Base-by-base conservation (phyloP, 352 stramenopile species). In the Globisporangium irregulare region DNA sequence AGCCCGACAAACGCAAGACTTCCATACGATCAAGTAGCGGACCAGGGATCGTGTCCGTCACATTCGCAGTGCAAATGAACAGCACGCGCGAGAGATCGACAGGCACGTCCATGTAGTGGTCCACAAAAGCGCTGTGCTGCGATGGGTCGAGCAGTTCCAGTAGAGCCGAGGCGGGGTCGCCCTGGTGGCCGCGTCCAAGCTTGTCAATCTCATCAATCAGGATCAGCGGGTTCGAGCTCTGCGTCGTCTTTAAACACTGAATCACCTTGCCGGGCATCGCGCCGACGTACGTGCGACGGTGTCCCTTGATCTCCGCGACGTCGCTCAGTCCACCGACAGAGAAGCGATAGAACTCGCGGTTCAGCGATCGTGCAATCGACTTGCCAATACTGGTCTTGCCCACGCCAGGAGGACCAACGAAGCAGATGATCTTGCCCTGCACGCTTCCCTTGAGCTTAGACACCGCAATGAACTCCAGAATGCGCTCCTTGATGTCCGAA, bases 21-120 rank as follows among this genome's bases (percentile, higher is more conserved):
- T 99, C 98, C 97, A 99, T 99, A 60, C 98, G 89, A 86, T 99
- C 98, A n/a, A 99, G 80, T 51, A 99, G 79, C 20, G 98, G 97
- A 4, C 90, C 96, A 32, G 98, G 97, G 70, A 99, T 99, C 36
- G 90, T 98, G 64, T 98, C 94, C 15, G 97, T 87, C 48, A 98
- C 93, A 80, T 99, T 99, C 9, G 97, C 94, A 3, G 96, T 99
- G 73, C 97, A 99, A 66, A 99, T 97, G 76, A 99, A 99, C 6
- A 98, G 78, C 41, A 97, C 88, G 9, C 98, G 97, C 67, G 92
- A 99, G 6, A 99, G 87, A 81, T 99, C 98, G 6, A 99, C 89
- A 6, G 97, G 97, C 12, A 99, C 94, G 76, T 99, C 97, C 66
- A 99, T 91, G 78, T 99, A 99, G 74, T 99, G 95, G 77, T 99